These are phyloP conservation scores for Ceratobasidium papillatum DNA, from an alignment of 1,284 basidiomycete species.

Conservation along the genomic window DNA sequence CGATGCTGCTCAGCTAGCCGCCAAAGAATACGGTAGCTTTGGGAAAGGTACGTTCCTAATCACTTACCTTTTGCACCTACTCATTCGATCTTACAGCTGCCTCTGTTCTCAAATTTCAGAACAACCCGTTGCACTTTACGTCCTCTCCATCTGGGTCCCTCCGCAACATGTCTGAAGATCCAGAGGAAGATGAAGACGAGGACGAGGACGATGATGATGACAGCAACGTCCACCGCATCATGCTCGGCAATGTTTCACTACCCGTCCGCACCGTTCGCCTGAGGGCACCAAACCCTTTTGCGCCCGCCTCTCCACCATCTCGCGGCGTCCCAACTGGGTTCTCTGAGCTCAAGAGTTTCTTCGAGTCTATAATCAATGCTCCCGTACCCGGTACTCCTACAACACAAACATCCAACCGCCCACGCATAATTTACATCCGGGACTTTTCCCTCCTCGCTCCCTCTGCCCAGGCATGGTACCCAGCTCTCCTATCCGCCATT, in stretches of 20 bases:
- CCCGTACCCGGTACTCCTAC: constrained; percentile 28
- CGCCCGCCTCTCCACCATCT: constrained; percentile 6
- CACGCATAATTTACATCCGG: constrained; percentile 84
- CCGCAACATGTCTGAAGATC: constrained; percentile 44
- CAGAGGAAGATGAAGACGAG: constrained; percentile 55
- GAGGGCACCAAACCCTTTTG: constrained; percentile 36
- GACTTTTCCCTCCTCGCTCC: constrained; percentile 79
- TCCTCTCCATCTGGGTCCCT: constrained; percentile 51
- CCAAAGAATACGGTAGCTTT: constrained; percentile 79
- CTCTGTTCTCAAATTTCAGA: constrained; percentile 68
- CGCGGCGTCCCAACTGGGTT: not conserved
- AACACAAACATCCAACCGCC: constrained; percentile 51
- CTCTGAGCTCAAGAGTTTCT: constrained; percentile 62
- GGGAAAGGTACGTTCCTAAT: constrained; percentile 66
- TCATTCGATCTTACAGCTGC: constrained; percentile 58
- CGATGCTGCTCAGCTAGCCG: constrained; percentile 82
- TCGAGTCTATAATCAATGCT: constrained; percentile 75
- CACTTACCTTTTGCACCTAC: not conserved
- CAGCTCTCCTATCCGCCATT: constrained; percentile 77
- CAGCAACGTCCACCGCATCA: not conserved
- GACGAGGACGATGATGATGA: constrained; percentile 58
- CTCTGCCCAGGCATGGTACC: constrained; percentile 80
- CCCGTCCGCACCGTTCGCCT: constrained; percentile 36
- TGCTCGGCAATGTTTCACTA: constrained; percentile 39
- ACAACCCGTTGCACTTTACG: constrained; percentile 75